Evolutionary conservation across 805 yeast genomes (phyloP).

Genomic region (Zygosaccharomyces kombuchaensis): DNA sequence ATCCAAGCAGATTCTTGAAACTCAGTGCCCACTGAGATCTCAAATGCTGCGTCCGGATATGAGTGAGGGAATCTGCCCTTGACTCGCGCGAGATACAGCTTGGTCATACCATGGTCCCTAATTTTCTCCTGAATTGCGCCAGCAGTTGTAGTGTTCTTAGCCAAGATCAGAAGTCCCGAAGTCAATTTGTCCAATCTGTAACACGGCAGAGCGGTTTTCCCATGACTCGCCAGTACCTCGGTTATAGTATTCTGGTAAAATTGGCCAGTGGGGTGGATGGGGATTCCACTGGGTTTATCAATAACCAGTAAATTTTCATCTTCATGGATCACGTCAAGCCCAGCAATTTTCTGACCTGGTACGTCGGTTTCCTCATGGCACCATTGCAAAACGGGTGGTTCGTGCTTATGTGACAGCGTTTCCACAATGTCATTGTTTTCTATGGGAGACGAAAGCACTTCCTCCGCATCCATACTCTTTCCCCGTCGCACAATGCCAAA

Average conservation of each 20-base stretch:
- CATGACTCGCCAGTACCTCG: conserved; percentile 62
- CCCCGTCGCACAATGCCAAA: conserved; percentile 22
- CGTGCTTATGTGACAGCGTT: conserved; percentile 66
- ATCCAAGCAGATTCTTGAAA: conserved; percentile 12
- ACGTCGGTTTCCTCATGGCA: conserved; percentile 15
- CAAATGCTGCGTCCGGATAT: conserved; percentile 18
- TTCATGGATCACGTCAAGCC: conserved; percentile 62
- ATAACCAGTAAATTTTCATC: conserved; percentile 74
- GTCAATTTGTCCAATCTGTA: conserved; percentile 87
- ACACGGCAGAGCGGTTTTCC: conserved; percentile 63
- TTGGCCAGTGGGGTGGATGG: conserved; percentile 92
- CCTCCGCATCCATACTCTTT: conserved; percentile 12
- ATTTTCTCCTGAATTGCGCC: conserved; percentile 55
- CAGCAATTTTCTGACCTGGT: conserved; percentile 26
- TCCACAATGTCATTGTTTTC: conserved; percentile 28
- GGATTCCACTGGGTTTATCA: conserved; percentile 90
- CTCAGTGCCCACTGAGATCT: conserved; percentile 29
- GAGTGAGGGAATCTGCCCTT: conserved; percentile 69
- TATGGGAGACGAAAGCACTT: conserved; percentile 16
- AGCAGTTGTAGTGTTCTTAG: conserved; percentile 42
- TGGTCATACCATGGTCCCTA: conserved; percentile 61
- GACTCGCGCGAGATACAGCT: conserved; percentile 82
- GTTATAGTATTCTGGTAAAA: conserved; percentile 70
- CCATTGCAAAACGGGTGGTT: conserved; percentile 67
- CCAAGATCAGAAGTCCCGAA: conserved; percentile 75